Base-by-base conservation (phyloP, 768 basidiomycete genomes). In the Gyrodon lividus region DNA sequence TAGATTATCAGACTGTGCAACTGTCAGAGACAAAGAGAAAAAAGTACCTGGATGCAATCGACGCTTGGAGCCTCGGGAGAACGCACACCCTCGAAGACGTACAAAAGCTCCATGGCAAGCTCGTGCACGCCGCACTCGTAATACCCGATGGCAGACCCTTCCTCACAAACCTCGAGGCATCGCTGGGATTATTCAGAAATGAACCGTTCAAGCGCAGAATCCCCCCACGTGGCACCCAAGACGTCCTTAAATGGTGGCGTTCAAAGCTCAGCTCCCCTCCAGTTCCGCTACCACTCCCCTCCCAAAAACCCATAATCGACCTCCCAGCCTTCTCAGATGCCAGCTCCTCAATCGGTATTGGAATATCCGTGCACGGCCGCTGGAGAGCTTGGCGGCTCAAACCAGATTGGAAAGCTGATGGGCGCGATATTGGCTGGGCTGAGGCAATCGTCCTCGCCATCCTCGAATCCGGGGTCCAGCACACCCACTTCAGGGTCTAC, bases 151-250 rank as follows among this genome's bases (percentile, higher is more conserved):
- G 65, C 22, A 65, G 72, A 5, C 70, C 77, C 12, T 73, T 71
- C 55, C 68, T 78, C 59, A 74, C 71, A 52, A 44, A 38, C 24
- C 53, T 77, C 53, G 74, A 77, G 51, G 22, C 64, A 50, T 67
- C 75, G 58, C 50, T 77, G 55, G 3, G 3, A 3, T 5, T 34
- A 4, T 10, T 34, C 33, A 13, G 12, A 3, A 13, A 34, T 4
- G 10, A 5, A 10, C 33, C 33, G 3, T 34, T 34, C 33, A 12
- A 4, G 12, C 16, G 3, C 33, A 34, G 10, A 10, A 16, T 9
- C 3, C 33, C 10, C 4, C 16, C 33, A 5, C 24, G 16, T 4
- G 33, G 12, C 16, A 12, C 33, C 10, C 12, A 2, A 34, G 33
- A 34, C 4, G 33, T 4, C 33, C 33, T 34, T 4, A 10, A 13